These are phyloP conservation scores for Monascus purpureus DNA, from an alignment of 495 filamentous ascomycete species.

Conservation along the genomic window DNA sequence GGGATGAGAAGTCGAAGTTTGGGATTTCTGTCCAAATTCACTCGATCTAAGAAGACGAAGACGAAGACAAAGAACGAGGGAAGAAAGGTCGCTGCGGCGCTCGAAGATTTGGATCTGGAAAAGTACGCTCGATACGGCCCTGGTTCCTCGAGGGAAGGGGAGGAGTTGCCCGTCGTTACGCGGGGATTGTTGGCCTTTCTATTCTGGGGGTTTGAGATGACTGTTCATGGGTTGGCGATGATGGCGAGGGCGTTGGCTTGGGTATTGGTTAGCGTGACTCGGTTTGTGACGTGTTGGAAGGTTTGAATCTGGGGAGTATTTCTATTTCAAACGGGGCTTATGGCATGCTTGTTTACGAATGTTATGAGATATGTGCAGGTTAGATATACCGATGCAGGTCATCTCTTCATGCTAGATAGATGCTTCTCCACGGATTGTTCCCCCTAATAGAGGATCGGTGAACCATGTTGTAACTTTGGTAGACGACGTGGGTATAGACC, in stretches of 20 bases:
- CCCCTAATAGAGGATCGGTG: too few relatives aligned
- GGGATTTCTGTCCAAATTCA: conserved; percentile 4
- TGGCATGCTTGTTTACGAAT: neutral
- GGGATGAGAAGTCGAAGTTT: too few relatives aligned
- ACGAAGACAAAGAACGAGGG: too few relatives aligned
- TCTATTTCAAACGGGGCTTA: neutral
- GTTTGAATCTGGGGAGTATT: conserved; percentile 17
- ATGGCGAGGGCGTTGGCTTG: conserved; percentile 26
- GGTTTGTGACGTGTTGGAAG: conserved; percentile 27
- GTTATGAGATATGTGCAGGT: neutral
- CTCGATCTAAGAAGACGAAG: conserved; percentile 11
- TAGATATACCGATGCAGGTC: too few relatives aligned
- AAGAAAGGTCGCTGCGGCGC: conserved; percentile 16
- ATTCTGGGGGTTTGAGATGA: conserved; percentile 24
- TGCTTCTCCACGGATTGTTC: too few relatives aligned
- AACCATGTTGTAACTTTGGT: too few relatives aligned
- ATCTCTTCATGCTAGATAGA: too few relatives aligned
- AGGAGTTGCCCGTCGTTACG: conserved; percentile 25
- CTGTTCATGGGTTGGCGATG: conserved; percentile 20
- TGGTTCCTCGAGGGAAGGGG: conserved; percentile 19
- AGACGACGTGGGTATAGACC: too few relatives aligned
- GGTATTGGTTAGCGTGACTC: conserved; percentile 22
- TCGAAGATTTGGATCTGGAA: conserved; percentile 34
- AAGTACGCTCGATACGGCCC: conserved; percentile 26
- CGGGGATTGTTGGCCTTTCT: conserved; percentile 20